These are phyloP conservation scores for Irpex sp. DNA, from an alignment of 1,284 basidiomycete genomes.

Conservation along the genomic window DNA sequence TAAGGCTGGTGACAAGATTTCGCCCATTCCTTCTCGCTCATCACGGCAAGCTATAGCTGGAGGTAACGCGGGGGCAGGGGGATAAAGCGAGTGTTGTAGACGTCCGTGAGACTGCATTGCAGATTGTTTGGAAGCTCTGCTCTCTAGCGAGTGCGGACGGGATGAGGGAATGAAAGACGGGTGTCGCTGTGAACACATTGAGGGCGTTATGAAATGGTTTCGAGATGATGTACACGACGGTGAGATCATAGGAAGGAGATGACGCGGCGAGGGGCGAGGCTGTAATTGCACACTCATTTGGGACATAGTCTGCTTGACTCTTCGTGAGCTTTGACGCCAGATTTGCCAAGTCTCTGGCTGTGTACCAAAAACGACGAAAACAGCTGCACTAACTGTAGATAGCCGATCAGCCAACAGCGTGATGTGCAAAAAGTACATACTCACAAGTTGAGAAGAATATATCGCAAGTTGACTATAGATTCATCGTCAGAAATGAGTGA, in stretches of 20 bases:
- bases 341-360: constrained; percentile 15
- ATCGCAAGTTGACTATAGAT: constrained; percentile 13
- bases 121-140: neutral
- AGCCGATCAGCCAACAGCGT: neutral
- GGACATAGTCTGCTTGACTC: neutral
- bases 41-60: neutral
- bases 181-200: neutral
- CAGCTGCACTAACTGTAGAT: constrained; percentile 11
- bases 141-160: neutral
- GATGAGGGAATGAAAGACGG: neutral
- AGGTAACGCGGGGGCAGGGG: neutral
- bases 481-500: no score
- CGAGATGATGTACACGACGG: neutral
- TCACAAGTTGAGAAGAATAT: constrained; percentile 16
- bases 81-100: neutral
- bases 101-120: neutral
- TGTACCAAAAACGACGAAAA: constrained; percentile 17
- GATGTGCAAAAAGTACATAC: neutral
- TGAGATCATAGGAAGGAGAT: neutral
- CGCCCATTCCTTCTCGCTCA: neutral
- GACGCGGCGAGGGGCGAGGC: neutral
- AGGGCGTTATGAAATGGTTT: neutral
- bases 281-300: neutral
- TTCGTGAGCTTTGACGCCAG: constrained; percentile 10
- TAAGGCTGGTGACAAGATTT: neutral